Conservation (phyloP, 805 yeast species). For the Lipomyces kockii region DNA sequence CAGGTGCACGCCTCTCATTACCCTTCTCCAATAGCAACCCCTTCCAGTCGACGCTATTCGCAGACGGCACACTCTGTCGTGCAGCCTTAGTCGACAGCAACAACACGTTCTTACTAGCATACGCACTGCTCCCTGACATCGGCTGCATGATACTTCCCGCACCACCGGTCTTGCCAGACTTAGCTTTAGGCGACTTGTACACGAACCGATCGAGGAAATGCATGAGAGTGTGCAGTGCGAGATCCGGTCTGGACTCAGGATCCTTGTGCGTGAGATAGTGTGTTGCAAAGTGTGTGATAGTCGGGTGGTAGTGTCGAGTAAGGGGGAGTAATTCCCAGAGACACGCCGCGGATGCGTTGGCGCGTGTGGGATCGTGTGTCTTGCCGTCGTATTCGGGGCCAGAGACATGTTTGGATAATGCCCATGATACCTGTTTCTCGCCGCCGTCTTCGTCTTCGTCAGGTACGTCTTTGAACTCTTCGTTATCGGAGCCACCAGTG, state of each 20-base stretch:
- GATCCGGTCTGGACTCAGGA: slow-evolving; percentile 73
- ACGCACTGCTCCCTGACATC: slow-evolving; percentile 53
- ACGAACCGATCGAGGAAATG: slow-evolving; percentile 96
- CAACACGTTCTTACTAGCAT: slow-evolving; percentile 40
- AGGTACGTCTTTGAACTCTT: slow-evolving; percentile 45
- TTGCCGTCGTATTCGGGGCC: slow-evolving; percentile 68
- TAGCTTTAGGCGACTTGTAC: slow-evolving; percentile 86
- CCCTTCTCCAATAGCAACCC: slow-evolving; percentile 64
- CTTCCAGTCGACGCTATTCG: slow-evolving; percentile 84
- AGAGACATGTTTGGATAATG: slow-evolving; percentile 28
- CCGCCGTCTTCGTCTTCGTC: slow-evolving; percentile 44
- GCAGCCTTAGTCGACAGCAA: slow-evolving; percentile 49
- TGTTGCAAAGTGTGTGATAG: slow-evolving; percentile 79
- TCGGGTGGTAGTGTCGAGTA: slow-evolving; percentile 86
- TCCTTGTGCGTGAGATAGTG: slow-evolving; percentile 56
- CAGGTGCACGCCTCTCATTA: slow-evolving; percentile 19
- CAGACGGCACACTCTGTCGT: slow-evolving; percentile 66
- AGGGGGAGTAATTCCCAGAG: slow-evolving; percentile 86
- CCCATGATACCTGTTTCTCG: slow-evolving; percentile 15
- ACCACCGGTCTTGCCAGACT: slow-evolving; percentile 48
- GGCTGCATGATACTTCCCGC: slow-evolving; percentile 99
- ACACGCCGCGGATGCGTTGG: slow-evolving; percentile 81
- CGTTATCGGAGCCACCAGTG: slow-evolving; percentile 53
- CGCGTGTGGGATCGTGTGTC: slow-evolving; percentile 89
- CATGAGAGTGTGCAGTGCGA: slow-evolving; percentile 81